These are phyloP conservation scores for Moesziomyces sp. DNA, from an alignment of 1,284 basidiomycete species.

Conservation along the genomic window DNA sequence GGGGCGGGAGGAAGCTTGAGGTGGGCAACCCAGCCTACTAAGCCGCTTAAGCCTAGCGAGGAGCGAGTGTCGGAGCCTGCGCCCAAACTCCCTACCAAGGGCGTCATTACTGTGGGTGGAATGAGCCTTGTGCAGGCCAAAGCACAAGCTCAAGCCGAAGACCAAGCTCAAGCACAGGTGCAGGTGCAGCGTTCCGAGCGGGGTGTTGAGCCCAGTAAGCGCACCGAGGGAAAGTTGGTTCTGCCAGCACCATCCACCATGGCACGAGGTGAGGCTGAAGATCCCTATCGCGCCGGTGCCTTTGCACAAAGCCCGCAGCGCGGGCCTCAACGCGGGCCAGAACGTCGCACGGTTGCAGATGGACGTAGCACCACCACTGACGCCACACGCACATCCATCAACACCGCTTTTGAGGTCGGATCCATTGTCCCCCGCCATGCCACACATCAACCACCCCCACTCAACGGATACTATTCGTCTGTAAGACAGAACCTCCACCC, in stretches of 20 bases:
- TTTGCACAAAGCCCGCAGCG: background rate
- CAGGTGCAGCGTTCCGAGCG: background rate
- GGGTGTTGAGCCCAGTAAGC: background rate
- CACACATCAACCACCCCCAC: conserved; percentile 6
- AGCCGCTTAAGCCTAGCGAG: conserved; percentile 1
- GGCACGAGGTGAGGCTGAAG: conserved; percentile 4
- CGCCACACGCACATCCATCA: background rate
- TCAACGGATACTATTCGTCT: conserved; percentile 13
- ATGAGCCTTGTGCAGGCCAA: conserved; percentile 17
- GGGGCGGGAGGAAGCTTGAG: conserved; percentile 1
- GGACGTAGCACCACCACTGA: conserved; percentile 4
- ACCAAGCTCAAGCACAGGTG: background rate
- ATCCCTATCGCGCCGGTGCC: conserved; percentile 16
- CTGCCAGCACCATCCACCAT: conserved; percentile 24
- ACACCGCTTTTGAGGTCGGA: conserved; percentile 33
- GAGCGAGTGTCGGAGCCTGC: background rate
- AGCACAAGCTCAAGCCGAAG: conserved; percentile 9
- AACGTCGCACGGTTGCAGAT: background rate
- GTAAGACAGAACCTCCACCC: conserved; percentile 1
- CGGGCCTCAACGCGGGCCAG: too few relatives aligned
- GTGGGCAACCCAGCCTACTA: conserved; percentile 3
- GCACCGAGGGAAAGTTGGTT: conserved; percentile 5
- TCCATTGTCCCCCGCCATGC: conserved; percentile 22
- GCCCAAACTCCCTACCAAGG: conserved; percentile 13
- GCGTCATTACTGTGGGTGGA: conserved; percentile 25